A percentile compares a stretch with the other conserved stretches of the same genome.
Evolutionary conservation across 208 protist species (phyloP).

Genomic region (Phytomonas sp.): DNA sequence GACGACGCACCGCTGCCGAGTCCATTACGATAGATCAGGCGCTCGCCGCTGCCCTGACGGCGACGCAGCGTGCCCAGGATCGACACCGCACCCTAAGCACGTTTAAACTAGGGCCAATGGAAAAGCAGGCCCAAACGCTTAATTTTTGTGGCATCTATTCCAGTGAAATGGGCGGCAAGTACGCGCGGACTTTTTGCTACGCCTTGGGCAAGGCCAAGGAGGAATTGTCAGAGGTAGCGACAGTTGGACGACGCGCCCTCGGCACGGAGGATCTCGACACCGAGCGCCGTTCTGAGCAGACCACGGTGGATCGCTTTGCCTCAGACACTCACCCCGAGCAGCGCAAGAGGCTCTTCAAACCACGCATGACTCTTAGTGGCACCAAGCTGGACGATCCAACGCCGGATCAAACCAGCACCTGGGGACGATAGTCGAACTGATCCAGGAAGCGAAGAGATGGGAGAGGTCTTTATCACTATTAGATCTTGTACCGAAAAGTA

Average conservation of each 20-base stretch:
- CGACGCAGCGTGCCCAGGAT: conserved; percentile 53
- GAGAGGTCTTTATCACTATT: neutral
- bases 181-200: conserved; percentile 78
- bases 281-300: conserved; percentile 40
- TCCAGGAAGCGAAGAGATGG: neutral
- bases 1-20: conserved; percentile 20
- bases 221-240: conserved; percentile 34
- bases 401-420: conserved; percentile 53
- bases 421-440: conserved; percentile 14
- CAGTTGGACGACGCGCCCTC: conserved; percentile 26
- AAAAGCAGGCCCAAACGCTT: conserved; percentile 62
- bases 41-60: conserved; percentile 34
- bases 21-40: conserved; percentile 45
- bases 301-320: conserved; percentile 67
- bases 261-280: conserved; percentile 32
- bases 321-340: conserved; percentile 80
- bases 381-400: conserved; percentile 51
- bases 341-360: conserved; percentile 56
- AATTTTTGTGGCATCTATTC: conserved; percentile 62
- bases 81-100: conserved; percentile 62
- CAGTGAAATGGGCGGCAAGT: conserved; percentile 72
- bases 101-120: conserved; percentile 39
- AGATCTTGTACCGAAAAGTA: neutral
- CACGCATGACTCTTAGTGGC: conserved; percentile 28
- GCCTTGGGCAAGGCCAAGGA: conserved; percentile 69